phyloP scores from a whole-genome alignment of 2,329 filamentous ascomycete species.

The Penicillium freii region DNA sequence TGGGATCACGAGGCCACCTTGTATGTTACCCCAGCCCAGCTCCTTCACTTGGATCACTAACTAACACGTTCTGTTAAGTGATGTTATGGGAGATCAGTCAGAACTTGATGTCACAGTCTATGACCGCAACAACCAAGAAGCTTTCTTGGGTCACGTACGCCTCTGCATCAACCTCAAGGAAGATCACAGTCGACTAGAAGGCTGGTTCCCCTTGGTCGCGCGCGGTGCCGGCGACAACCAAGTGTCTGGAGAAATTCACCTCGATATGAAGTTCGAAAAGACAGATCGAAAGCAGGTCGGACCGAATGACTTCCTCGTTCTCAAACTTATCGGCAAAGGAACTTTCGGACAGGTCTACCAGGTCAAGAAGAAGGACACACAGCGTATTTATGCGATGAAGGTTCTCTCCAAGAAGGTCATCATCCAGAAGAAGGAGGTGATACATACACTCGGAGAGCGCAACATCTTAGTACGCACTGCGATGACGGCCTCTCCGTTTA shows the following conservation, averaged over 20 bases:
- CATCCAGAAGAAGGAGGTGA: conserved; percentile 98
- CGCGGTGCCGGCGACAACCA: conserved; percentile 76
- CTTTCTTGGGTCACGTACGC: conserved; percentile 87
- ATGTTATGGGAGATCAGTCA: conserved; percentile 88
- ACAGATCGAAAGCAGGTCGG: conserved; percentile 89
- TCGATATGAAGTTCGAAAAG: conserved; percentile 81
- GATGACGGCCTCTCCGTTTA: conserved; percentile 93
- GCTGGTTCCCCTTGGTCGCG: conserved; percentile 80
- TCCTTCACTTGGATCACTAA: conserved; percentile 3
- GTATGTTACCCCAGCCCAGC: conserved; percentile 56
- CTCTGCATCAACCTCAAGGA: conserved; percentile 70
- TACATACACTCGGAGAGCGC: conserved; percentile 92
- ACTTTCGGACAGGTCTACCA: conserved; percentile 99
- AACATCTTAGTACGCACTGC: conserved; percentile 97
- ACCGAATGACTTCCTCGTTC: conserved; percentile 90
- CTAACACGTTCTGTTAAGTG: conserved; percentile 55
- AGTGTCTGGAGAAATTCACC: conserved; percentile 80
- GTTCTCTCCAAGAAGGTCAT: conserved; percentile 99
- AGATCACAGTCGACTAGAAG: conserved; percentile 68
- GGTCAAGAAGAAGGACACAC: conserved; percentile 94
- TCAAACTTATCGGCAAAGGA: conserved; percentile 95
- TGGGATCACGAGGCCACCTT: conserved; percentile 97
- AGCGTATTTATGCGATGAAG: conserved; percentile 98
- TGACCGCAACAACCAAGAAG: conserved; percentile 78
- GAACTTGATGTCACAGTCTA: conserved; percentile 93